Percentiles rank a stretch among this genome's conserved stretches.
phyloP scores from a whole-genome alignment of 2,329 filamentous ascomycete genomes.

The Neopestalotiopsis sp. region DNA sequence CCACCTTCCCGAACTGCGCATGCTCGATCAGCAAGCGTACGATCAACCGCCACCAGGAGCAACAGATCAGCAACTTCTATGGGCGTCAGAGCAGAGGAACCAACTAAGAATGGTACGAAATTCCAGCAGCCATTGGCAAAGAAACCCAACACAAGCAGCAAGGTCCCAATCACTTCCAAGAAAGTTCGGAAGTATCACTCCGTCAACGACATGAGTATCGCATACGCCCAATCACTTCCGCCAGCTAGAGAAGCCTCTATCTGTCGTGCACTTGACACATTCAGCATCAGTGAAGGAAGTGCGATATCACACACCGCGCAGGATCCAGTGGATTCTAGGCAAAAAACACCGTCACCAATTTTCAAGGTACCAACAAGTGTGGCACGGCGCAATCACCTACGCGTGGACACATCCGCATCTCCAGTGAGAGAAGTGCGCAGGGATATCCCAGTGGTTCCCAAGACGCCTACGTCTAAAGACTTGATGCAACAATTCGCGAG shows the following conservation, averaged over 20 bases:
- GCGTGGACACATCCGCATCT: background rate
- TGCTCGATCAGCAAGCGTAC: conserved; percentile 27
- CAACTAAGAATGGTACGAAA: conserved; percentile 45
- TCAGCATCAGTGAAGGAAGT: conserved; percentile 44
- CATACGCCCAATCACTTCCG: conserved; percentile 24
- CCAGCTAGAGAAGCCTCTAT: conserved; percentile 51
- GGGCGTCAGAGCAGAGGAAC: conserved; percentile 33
- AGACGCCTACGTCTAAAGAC: conserved; percentile 39
- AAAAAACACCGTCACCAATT: conserved; percentile 29
- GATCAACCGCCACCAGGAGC: conserved; percentile 32
- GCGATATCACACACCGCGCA: conserved; percentile 30
- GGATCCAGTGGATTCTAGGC: conserved; percentile 54
- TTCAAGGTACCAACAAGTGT: conserved; percentile 30
- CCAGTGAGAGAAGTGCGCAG: conserved; percentile 14
- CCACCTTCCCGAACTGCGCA: conserved; percentile 38
- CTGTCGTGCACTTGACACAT: conserved; percentile 40
- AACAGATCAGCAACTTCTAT: conserved; percentile 37
- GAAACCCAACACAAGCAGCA: conserved; percentile 21
- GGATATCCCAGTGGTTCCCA: conserved; percentile 34
- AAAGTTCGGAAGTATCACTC: conserved; percentile 34
- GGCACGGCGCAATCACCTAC: conserved; percentile 31
- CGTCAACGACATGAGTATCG: conserved; percentile 27
- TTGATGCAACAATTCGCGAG: conserved; percentile 36
- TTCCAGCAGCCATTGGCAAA: conserved; percentile 25
- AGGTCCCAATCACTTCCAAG: conserved; percentile 23